Base-by-base conservation (phyloP, 2,329 filamentous ascomycete species). In the Purpureocillium lavendulum region DNA sequence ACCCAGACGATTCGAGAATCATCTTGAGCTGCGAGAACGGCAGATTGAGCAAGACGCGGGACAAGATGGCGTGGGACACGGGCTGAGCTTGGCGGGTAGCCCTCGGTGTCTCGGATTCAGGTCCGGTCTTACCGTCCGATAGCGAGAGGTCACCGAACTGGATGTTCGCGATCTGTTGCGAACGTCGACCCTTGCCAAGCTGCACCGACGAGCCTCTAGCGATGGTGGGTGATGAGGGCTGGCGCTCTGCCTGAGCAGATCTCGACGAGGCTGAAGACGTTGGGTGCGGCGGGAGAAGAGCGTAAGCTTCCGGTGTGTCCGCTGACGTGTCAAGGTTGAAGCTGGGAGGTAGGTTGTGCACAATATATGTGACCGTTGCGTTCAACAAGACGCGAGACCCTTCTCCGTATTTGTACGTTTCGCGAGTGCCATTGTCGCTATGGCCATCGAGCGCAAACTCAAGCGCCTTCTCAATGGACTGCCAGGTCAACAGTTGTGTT, bases 141-240 rank as follows among this genome's bases (percentile, higher is more conserved):
- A 63, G 36, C 50, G 75, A 64, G 15, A 82, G 62, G 47, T 86
- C 81, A n/a, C 83, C 83, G 51, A 87, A 87, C 44, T 79, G 76
- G 38, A 87, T 85, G 45, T 70, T 72, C 44, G 71, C 74, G 10
- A 84, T 63, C 18, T 78, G 73, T 30, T 60, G 60, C 35, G 71
- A 69, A 37, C 76, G 59, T 38, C 61, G 67, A 7, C 53, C 54
- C 37, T 52, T 57, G 34, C 57, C 58, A 16, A 62, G 49, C 30
- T 61, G 58, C 15, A 61, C 55, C 3, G 56, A 56, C 7, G 62
- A 59, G 35, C 59, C 64, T 41, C 58, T 56, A 29, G 63, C 64
- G 41, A 64, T 62, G 4, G 52, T 47, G 8, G 50, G 50, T 14
- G 49, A 34, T 1, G 45, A 36, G 31, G 40, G 30, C 26, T 46